Conservation (phyloP, 2,329 filamentous ascomycete species). For the Aspergillus sp. region DNA sequence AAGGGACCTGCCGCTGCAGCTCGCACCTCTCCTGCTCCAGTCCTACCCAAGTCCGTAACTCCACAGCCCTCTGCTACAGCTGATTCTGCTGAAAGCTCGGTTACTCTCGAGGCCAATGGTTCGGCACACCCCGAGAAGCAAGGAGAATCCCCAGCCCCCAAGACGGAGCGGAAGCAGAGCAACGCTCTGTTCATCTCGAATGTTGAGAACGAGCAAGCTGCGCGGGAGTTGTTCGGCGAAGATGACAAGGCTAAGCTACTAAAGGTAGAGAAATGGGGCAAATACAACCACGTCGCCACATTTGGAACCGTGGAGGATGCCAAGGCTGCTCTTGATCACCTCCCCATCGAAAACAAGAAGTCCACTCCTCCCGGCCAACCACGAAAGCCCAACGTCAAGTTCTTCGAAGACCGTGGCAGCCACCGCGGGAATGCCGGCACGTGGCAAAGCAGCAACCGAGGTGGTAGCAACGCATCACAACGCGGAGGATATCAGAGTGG, state of each 20-base stretch:
- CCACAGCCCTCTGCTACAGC: conserved; percentile 38
- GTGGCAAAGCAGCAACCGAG: conserved; percentile 59
- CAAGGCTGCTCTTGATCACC: conserved; percentile 71
- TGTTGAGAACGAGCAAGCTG: conserved; percentile 77
- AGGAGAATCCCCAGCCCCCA: conserved; percentile 53
- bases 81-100: conserved; percentile 49
- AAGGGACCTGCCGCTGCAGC: conserved; percentile 30
- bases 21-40: conserved; percentile 42
- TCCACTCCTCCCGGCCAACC: conserved; percentile 66
- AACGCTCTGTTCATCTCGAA: conserved; percentile 90
- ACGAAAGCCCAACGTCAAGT: conserved; percentile 77
- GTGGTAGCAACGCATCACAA: conserved; percentile 59
- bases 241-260: conserved; percentile 80
- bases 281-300: conserved; percentile 77
- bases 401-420: conserved; percentile 70
- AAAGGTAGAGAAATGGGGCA: conserved; percentile 66
- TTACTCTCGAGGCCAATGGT: conserved; percentile 54
- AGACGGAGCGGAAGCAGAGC: conserved; percentile 63
- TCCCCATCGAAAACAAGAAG: conserved; percentile 75
- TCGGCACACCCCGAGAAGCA: conserved; percentile 47
- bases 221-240: conserved; percentile 75
- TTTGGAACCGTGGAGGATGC: conserved; percentile 80
- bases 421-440: conserved; percentile 54
- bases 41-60: conserved; percentile 41
- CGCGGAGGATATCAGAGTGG: conserved; percentile 86